phyloP scores from a whole-genome alignment of 352 stramenopile genomes.

The Lagenidium sp. region DNA sequence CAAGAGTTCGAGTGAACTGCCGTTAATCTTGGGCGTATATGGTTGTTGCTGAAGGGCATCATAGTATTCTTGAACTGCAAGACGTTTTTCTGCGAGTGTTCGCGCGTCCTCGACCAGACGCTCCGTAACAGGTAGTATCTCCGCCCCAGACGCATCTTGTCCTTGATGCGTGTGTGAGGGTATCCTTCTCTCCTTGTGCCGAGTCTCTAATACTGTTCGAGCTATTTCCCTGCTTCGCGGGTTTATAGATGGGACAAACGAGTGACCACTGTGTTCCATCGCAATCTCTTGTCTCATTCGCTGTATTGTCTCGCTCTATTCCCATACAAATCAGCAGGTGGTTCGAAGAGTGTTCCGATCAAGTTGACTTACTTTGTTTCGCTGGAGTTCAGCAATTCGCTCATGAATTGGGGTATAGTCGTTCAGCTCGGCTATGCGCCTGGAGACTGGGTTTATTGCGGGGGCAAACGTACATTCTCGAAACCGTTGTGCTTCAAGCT shows the following conservation, averaged over 20 bases:
- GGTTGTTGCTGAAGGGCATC: conserved; percentile 48
- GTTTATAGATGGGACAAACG: conserved; percentile 57
- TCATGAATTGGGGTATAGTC: conserved; percentile 68
- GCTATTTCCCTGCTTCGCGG: conserved; percentile 58
- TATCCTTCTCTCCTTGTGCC: conserved; percentile 21
- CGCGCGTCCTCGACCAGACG: conserved; percentile 46
- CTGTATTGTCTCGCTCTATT: conserved; percentile 32
- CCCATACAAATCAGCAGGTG: neutral
- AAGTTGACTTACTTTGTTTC: conserved; percentile 36
- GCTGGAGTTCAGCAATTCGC: conserved; percentile 47
- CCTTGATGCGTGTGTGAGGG: conserved; percentile 1
- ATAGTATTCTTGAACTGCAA: conserved; percentile 64
- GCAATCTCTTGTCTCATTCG: conserved; percentile 39
- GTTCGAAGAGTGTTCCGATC: neutral
- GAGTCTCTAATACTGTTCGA: no score
- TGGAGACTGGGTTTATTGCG: conserved; percentile 44
- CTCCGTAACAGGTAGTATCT: conserved; percentile 29
- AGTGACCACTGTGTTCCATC: conserved; percentile 17
- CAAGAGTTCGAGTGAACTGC: conserved; percentile 38
- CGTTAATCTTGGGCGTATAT: conserved; percentile 51
- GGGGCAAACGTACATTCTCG: conserved; percentile 62
- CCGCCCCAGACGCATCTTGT: conserved; percentile 9
- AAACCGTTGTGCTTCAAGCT: conserved; percentile 36
- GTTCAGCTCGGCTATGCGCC: conserved; percentile 19
- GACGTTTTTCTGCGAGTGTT: conserved; percentile 25